A percentile compares a stretch with the other conserved stretches of the same genome.
These are phyloP conservation scores for Cryptococcus sp. DNA, from an alignment of 1,284 basidiomycete species.

Conservation along the genomic window DNA sequence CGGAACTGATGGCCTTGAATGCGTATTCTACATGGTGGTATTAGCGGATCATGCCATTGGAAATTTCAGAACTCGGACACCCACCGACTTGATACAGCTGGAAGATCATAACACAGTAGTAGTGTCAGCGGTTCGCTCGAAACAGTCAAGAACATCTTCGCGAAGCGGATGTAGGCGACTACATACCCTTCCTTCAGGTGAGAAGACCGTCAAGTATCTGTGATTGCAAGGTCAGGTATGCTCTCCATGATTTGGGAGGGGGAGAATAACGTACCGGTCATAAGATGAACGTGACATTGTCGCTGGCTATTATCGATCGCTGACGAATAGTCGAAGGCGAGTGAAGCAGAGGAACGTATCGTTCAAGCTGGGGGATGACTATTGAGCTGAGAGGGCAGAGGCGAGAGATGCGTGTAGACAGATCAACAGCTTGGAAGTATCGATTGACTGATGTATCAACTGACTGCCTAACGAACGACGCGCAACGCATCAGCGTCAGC, in stretches of 20 bases:
- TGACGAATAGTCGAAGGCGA: too few relatives aligned
- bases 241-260: not conserved
- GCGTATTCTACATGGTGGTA: conserved; percentile 76
- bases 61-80: conserved; percentile 47
- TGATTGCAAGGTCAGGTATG: conserved; percentile 12
- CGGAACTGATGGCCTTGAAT: conserved; percentile 98
- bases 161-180: not conserved
- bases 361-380: not conserved
- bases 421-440: too few relatives aligned
- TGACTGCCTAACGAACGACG: too few relatives aligned
- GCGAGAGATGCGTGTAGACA: too few relatives aligned
- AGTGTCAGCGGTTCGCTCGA: conserved; percentile 2
- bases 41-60: not conserved
- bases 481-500: too few relatives aligned
- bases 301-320: not conserved
- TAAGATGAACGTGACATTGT: conserved; percentile 52
- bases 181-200: conserved; percentile 55
- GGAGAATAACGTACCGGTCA: conserved; percentile 40
- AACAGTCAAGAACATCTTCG: not conserved
- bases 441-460: too few relatives aligned
- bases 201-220: conserved; percentile 57
- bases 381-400: too few relatives aligned
- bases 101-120: conserved; percentile 2
- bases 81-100: conserved; percentile 89
- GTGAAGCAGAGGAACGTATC: too few relatives aligned